Evolutionary conservation across 2,329 filamentous ascomycete genomes (phyloP), one percentile per base, ranked within the genome.

Genomic region (Colletotrichum sp.): DNA sequence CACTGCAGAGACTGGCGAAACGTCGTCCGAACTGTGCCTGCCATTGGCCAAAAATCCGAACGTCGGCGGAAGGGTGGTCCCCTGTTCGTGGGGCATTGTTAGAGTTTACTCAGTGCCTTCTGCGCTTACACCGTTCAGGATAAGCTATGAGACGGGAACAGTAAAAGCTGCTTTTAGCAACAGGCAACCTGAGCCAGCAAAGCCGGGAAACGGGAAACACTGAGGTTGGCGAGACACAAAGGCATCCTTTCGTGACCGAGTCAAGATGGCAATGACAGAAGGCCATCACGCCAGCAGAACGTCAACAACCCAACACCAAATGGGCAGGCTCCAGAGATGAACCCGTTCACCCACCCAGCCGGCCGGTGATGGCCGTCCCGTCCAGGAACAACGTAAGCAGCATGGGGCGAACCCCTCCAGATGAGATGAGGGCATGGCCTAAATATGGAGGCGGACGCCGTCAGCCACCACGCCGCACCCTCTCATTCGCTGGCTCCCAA

Each of bases 391-490:
- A 61, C 66, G 66, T 69, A 69, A 69, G 67, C 71, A 61, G 59
- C 48, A 58, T 61, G 66, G 59, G 67, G 66, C 26, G 28, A 64
- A 36, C 34, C 28, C 65, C 36, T 67, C 36, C 38, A 68, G 43
- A 64, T 59, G 55, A 75, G 56, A 73, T 55, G 69, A 62, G 34
- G 26, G 55, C 34, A 64, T 61, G 63, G 48, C 32, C 69, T 69
- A 73, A 73, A 58, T 75, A 59, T 75, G 69, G 73, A 75, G 69
- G 73, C 24, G 26, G 58, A 64, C 73, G 63, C 69, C 69, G 48
- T 73, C 69, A 69, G 73, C 73, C 73, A 73, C 73, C 56, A 69
- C 73, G 69, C 64, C 21, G 52, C 63, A 21, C 8, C 16, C 32
- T 73, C 68, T 43, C 24, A 67, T 71, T 73, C 58, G 63, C 48